A percentile compares a stretch with the other conserved stretches of the same genome.
phyloP scores from a whole-genome alignment of 345 rosid species.

The Gossypium herbaceum region DNA sequence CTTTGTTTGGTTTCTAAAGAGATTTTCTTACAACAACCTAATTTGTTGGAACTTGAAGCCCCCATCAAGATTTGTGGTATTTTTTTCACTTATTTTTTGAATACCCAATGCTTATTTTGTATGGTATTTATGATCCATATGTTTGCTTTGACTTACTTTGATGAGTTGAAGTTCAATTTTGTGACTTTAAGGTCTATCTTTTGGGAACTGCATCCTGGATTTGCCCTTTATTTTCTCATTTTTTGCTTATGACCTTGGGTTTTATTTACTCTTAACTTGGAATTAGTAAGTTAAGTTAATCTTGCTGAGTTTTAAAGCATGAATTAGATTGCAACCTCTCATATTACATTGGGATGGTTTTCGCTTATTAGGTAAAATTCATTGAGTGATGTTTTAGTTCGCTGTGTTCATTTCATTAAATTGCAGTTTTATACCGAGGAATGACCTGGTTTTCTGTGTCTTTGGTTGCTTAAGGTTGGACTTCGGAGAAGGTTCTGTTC shows the following conservation, averaged over 20 bases:
- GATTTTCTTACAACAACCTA: slow-evolving; percentile 63
- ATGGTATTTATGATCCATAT: not conserved
- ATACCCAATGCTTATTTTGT: not conserved
- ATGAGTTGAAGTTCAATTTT: not conserved
- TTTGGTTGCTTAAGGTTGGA: not conserved
- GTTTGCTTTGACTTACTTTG: not conserved
- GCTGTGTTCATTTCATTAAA: not conserved
- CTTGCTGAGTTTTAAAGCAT: not conserved
- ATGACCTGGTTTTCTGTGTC: not conserved
- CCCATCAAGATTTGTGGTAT: slow-evolving; percentile 81
- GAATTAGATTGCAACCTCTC: not conserved
- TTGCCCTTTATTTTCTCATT: not conserved
- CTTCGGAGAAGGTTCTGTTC: not conserved
- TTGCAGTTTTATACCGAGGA: not conserved
- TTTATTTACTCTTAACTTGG: not conserved
- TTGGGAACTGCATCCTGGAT: not conserved
- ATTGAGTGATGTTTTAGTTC: not conserved
- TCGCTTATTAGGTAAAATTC: not conserved
- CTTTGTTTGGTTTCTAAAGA: slow-evolving; percentile 52
- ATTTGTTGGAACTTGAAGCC: slow-evolving; percentile 71
- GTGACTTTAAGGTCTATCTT: not conserved
- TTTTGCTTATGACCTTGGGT: not conserved
- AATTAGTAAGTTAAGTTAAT: not conserved
- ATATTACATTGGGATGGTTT: not conserved
- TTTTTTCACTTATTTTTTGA: not conserved